Base-by-base conservation (phyloP, 1,284 basidiomycete species). In the Chalciporus sp. region DNA sequence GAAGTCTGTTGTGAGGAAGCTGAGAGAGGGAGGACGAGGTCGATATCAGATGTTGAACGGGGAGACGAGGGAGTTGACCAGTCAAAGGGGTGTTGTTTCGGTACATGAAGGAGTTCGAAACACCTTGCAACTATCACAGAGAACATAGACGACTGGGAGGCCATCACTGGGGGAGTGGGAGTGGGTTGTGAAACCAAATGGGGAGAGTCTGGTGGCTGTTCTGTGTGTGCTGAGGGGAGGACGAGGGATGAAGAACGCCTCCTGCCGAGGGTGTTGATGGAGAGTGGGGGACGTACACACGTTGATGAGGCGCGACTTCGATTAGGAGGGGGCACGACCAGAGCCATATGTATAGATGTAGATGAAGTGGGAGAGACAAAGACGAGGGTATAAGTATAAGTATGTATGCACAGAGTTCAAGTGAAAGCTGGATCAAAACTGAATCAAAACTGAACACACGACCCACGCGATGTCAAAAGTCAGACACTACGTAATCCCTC, bases 1-100 rank as follows among this genome's bases (percentile, higher is more conserved):
- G 81, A 70, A 33, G 80, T 63, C 57, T 76, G 74, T 16, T 76
- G 74, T 16, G 85, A 73, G 14, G 68, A 80, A 7, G 85, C 79
- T 20, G 88, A 86, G 52, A 90, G 72, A n/a, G 88, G 88, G n/a
- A 91, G 80, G 42, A 88, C 73, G 51, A 76, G 78, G 52, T 84
- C 81, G 52, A 82, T 80, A 11, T 71, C 63, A 52, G 62, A 69
- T 62, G 76, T 77, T 17, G 82, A 75, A 44, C 75, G 76, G 14
- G 83, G 79, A 4, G 84, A 79, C 19, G 82, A 79, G 23, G 80
- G 75, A n/a, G 71, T 68, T 28, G 78, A 76, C 70, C 69, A 74
- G 37, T 61, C 60, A 19, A 59, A 58, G 39, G 60, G 43, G 35
- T 74, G 57, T 33, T 76, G 71, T 45, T 70, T 74, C 11, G 72